Evolutionary conservation across 1,139 yeast species (phyloP).

Genomic region (Yamadazyma siamensis): DNA sequence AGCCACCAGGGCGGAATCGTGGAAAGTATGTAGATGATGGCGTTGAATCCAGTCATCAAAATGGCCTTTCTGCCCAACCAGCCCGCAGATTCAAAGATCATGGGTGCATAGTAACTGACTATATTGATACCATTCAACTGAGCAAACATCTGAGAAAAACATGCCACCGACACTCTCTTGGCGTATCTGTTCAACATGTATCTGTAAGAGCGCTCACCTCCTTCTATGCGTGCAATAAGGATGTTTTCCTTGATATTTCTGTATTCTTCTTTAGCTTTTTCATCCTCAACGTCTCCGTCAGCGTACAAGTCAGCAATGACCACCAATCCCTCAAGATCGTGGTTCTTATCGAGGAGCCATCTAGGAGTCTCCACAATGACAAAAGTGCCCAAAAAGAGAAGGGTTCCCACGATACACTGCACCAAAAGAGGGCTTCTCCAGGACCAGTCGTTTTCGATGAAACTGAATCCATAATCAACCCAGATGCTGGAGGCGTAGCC

Average conservation of each 20-base stretch:
- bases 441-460: conserved; percentile 47
- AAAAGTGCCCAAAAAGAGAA: conserved; percentile 68
- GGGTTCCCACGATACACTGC: conserved; percentile 72
- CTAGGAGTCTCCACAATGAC: conserved; percentile 85
- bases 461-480: conserved; percentile 83
- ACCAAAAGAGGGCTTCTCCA: conserved; percentile 81
- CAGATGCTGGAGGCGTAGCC: conserved; percentile 88
- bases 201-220: conserved; percentile 59
- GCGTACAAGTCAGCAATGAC: conserved; percentile 47
- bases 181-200: conserved; percentile 65
- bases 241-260: conserved; percentile 44
- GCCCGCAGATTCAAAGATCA: conserved; percentile 93
- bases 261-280: conserved; percentile 57
- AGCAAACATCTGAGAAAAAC: conserved; percentile 88
- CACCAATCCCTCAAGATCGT: conserved; percentile 76
- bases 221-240: conserved; percentile 69
- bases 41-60: conserved; percentile 89
- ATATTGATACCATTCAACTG: conserved; percentile 92
- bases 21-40: conserved; percentile 66
- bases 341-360: conserved; percentile 85
- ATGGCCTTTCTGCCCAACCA: conserved; percentile 88
- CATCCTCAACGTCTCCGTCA: conserved; percentile 53
- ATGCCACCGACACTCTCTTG: conserved; percentile 80
- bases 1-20: conserved; percentile 91
- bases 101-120: conserved; percentile 88